Evolutionary conservation across 352 stramenopile species (phyloP).

Genomic region (Phytophthora litchii): DNA sequence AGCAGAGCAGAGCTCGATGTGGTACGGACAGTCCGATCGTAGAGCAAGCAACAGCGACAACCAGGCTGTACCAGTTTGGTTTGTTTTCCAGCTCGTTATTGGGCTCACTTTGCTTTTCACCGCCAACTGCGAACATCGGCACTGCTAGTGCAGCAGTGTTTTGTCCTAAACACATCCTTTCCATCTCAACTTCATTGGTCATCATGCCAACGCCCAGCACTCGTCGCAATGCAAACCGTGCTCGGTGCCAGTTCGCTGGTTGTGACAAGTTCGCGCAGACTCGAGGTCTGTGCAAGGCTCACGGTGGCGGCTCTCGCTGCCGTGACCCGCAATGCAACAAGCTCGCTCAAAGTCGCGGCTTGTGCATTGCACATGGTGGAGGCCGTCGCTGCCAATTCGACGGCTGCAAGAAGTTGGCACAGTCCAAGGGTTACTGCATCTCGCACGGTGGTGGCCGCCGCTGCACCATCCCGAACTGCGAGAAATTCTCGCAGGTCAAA

Average conservation of each 20-base stretch:
- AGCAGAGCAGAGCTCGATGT: constrained; percentile 23
- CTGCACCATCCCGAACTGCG: constrained; percentile 73
- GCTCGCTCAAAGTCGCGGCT: constrained; percentile 72
- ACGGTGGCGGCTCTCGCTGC: constrained; percentile 83
- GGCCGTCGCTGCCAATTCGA: constrained; percentile 77
- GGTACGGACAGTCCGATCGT: constrained; percentile 40
- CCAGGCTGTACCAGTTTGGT: constrained; percentile 10
- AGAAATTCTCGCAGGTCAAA: constrained; percentile 91
- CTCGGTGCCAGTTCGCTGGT: constrained; percentile 68
- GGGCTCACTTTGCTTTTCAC: constrained; percentile 47
- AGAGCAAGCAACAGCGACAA: constrained; percentile 25
- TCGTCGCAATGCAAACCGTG: constrained; percentile 73
- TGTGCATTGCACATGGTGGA: constrained; percentile 83
- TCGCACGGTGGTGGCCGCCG: constrained; percentile 79
- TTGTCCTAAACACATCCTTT: constrained; percentile 26
- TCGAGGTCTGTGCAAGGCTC: constrained; percentile 79
- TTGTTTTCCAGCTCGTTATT: constrained; percentile 20
- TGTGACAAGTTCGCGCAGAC: constrained; percentile 90
- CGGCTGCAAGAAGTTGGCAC: constrained; percentile 73
- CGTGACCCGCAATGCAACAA: constrained; percentile 81
- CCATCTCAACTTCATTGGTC: constrained; percentile 25
- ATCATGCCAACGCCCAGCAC: constrained; percentile 45
- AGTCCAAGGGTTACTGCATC: constrained; percentile 86
- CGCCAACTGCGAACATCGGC: constrained; percentile 27
- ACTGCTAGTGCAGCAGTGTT: constrained; percentile 7